Evolutionary conservation across 1,284 basidiomycete genomes (phyloP).

Genomic region (Testicularia cyperi): DNA sequence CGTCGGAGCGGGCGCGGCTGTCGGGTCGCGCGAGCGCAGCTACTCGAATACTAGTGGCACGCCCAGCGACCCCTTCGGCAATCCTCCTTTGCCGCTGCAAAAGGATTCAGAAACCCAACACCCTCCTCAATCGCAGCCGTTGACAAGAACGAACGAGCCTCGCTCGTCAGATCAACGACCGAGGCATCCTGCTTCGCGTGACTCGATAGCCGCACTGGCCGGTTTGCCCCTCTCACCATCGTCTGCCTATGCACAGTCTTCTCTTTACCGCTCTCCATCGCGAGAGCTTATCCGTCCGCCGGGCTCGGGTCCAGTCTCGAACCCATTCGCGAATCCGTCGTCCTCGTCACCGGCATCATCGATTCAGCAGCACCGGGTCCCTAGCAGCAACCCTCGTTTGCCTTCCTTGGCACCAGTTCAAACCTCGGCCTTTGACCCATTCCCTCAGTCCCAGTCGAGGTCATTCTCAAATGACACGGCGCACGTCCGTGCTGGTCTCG

Average conservation of each 20-base stretch:
- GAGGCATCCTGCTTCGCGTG: conserved; percentile 15
- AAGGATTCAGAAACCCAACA: conserved; percentile 2
- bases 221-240: conserved; percentile 17
- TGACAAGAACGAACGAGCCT: not conserved
- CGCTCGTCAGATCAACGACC: not conserved
- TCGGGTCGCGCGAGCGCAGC: conserved; percentile 9
- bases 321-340: not conserved
- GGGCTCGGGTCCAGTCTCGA: not conserved
- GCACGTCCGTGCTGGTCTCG: conserved; percentile 5
- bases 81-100: not conserved
- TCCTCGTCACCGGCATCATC: too few relatives aligned
- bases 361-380: too few relatives aligned
- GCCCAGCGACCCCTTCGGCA: conserved; percentile 20
- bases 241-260: conserved; percentile 4
- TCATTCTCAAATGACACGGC: too few relatives aligned
- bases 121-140: not conserved
- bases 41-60: conserved; percentile 9
- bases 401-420: conserved; percentile 9
- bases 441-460: too few relatives aligned
- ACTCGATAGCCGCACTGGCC: conserved; percentile 20
- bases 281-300: conserved; percentile 12
- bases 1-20: conserved; percentile 2
- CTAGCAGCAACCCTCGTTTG: too few relatives aligned
- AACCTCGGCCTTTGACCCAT: conserved; percentile 22
- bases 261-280: not conserved